These are phyloP conservation scores for Scytalidium lignicola DNA, from an alignment of 2,329 filamentous ascomycete genomes.

Conservation along the genomic window DNA sequence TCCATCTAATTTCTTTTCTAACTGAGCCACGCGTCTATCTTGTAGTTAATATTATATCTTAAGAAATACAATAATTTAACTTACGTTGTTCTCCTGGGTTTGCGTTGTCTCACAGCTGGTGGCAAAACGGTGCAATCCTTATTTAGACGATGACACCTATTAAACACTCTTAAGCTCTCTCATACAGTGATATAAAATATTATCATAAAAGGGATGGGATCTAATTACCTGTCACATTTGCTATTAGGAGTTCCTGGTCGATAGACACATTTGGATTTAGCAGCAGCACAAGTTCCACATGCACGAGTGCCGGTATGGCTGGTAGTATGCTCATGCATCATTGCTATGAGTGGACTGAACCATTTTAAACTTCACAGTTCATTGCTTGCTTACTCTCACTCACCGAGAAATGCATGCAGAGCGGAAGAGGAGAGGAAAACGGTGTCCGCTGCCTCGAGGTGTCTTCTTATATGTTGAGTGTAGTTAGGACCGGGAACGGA, in stretches of 20 bases:
- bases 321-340: background rate
- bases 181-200: background rate
- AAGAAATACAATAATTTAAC: background rate
- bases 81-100: conserved; percentile 1
- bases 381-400: background rate
- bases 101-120: background rate
- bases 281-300: conserved; percentile 1
- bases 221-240: conserved; percentile 2
- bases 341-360: background rate
- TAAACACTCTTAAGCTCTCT: background rate
- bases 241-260: background rate
- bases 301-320: background rate
- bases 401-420: background rate
- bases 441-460: background rate
- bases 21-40: conserved; percentile 5
- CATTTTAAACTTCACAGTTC: background rate
- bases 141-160: conserved; percentile 3
- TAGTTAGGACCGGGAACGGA: background rate
- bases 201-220: background rate
- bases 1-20: conserved; percentile 9
- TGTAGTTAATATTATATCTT: background rate
- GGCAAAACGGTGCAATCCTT: conserved; percentile 1
- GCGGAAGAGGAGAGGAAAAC: background rate
- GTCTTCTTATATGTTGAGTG: background rate
- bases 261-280: conserved; percentile 4